A percentile compares a stretch with the other conserved stretches of the same genome.
phyloP scores from a whole-genome alignment of 805 yeast genomes.

The Zygoascus flipseniorum region DNA sequence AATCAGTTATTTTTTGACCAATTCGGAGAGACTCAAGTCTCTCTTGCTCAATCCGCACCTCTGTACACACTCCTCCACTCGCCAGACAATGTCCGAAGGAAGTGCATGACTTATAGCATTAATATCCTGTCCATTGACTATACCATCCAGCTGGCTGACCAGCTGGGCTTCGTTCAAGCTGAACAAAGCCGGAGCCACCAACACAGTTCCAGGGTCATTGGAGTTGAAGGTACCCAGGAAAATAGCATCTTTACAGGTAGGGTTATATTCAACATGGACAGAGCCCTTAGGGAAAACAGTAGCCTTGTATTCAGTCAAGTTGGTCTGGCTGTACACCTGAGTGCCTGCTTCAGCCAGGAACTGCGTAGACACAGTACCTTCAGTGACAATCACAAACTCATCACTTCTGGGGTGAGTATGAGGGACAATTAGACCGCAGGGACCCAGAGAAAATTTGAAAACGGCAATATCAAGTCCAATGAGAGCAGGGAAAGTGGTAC shows the following conservation, averaged over 20 bases:
- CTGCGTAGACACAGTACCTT: conserved; percentile 12
- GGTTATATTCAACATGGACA: conserved; percentile 15
- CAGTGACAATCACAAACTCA: conserved; percentile 13
- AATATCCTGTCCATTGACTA: conserved; percentile 8
- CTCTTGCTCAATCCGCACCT: conserved; percentile 4
- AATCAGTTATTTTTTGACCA: not conserved
- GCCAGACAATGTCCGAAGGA: conserved; percentile 11
- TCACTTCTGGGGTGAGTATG: conserved; percentile 16
- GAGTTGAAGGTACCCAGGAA: conserved; percentile 13
- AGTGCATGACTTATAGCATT: conserved; percentile 5
- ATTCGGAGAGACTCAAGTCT: not conserved
- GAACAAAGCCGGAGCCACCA: conserved; percentile 13
- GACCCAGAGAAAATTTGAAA: conserved; percentile 11
- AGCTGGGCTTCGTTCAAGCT: conserved; percentile 11
- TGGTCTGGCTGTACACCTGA: conserved; percentile 6
- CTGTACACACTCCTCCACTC: conserved; percentile 9
- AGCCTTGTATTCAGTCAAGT: conserved; percentile 7
- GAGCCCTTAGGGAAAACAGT: conserved; percentile 15
- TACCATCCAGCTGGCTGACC: conserved; percentile 9
- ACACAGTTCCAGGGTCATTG: conserved; percentile 14
- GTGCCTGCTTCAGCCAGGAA: conserved; percentile 15
- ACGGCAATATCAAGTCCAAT: conserved; percentile 10
- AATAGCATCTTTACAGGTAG: conserved; percentile 11
- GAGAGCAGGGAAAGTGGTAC: conserved; percentile 14
- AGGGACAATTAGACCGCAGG: conserved; percentile 16